Conservation (phyloP, 495 filamentous ascomycete species). For the Trichocladium antarcticum region DNA sequence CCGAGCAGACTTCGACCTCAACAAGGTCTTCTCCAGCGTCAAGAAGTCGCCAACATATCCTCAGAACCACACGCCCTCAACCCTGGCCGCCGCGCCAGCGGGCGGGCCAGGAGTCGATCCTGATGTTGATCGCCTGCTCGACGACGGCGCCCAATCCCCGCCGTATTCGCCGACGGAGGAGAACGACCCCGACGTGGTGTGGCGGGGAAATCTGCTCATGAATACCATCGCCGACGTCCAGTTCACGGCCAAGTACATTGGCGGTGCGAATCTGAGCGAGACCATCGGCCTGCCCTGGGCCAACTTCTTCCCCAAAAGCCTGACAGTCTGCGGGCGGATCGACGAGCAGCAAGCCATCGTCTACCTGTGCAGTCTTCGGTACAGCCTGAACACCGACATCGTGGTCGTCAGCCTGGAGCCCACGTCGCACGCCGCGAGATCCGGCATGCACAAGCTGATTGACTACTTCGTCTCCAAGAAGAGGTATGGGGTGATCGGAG, state of each 20-base stretch:
- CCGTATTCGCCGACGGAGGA: slow-evolving; percentile 60
- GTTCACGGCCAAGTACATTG: slow-evolving; percentile 70
- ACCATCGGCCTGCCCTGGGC: slow-evolving; percentile 49
- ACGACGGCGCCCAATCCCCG: slow-evolving; percentile 72
- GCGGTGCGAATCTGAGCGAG: slow-evolving; percentile 61
- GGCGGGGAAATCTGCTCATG: slow-evolving; percentile 75
- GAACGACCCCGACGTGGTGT: slow-evolving; percentile 51
- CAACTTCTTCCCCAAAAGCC: slow-evolving; percentile 53
- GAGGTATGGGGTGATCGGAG: slow-evolving; percentile 70
- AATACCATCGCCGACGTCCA: slow-evolving; percentile 58
- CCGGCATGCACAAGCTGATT: slow-evolving; percentile 58
- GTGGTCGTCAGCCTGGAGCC: slow-evolving; percentile 56
- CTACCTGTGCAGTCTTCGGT: slow-evolving; percentile 75
- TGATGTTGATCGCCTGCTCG: slow-evolving; percentile 83
- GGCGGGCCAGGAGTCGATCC: slow-evolving; percentile 55
- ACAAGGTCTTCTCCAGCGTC: slow-evolving; percentile 58
- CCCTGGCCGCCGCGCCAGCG: slow-evolving; percentile 33
- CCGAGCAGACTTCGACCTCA: slow-evolving; percentile 54
- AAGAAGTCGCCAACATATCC: slow-evolving; percentile 43
- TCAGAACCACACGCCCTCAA: slow-evolving; percentile 34
- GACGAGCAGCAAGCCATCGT: slow-evolving; percentile 67
- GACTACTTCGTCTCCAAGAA: slow-evolving; percentile 69
- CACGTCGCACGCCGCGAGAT: slow-evolving; percentile 36
- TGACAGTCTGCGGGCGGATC: slow-evolving; percentile 77
- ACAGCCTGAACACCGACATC: slow-evolving; percentile 61